phyloP scores from a whole-genome alignment of 805 yeast genomes.

The Lipomyces oligophaga region DNA sequence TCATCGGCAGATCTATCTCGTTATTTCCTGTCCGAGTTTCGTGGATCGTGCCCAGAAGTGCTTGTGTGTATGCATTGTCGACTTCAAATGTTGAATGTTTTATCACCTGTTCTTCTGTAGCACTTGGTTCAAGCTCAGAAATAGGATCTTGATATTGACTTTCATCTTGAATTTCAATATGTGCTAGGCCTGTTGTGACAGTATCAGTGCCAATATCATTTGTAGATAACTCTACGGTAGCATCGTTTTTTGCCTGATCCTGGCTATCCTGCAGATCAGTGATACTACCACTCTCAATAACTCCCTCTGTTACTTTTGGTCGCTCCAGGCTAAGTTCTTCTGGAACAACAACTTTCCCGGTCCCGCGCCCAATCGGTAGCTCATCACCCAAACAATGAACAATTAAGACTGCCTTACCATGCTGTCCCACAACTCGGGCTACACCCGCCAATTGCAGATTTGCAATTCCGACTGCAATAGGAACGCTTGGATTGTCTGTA shows the following conservation, averaged over 20 bases:
- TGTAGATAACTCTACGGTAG: constrained; percentile 1
- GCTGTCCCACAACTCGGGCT: constrained; percentile 45
- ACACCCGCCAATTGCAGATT: constrained; percentile 45
- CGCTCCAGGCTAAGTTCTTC: constrained; percentile 33
- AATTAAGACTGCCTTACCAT: constrained; percentile 76
- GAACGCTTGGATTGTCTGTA: constrained; percentile 54
- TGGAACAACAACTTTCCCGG: constrained; percentile 47
- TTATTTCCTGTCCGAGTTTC: constrained; percentile 41
- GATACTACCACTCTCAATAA: constrained; percentile 15
- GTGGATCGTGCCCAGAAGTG: constrained; percentile 64
- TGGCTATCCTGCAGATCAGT: constrained; percentile 6
- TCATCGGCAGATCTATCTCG: constrained; percentile 55
- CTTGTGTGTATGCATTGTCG: constrained; percentile 68
- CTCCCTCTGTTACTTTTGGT: constrained; percentile 26
- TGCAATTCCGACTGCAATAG: constrained; percentile 70
- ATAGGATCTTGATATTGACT: too few relatives aligned
- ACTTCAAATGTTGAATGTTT: constrained; percentile 50
- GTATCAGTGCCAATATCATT: constrained; percentile 8
- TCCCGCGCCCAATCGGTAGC: constrained; percentile 48
- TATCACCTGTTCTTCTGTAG: background rate
- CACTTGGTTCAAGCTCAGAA: background rate
- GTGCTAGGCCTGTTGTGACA: background rate
- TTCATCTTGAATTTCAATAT: background rate
- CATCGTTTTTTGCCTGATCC: constrained; percentile 8
- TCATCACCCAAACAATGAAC: constrained; percentile 68